A percentile compares a stretch with the other conserved stretches of the same genome.
phyloP scores from a whole-genome alignment of 495 filamentous ascomycete species.

The Aspergillus ostianus region DNA sequence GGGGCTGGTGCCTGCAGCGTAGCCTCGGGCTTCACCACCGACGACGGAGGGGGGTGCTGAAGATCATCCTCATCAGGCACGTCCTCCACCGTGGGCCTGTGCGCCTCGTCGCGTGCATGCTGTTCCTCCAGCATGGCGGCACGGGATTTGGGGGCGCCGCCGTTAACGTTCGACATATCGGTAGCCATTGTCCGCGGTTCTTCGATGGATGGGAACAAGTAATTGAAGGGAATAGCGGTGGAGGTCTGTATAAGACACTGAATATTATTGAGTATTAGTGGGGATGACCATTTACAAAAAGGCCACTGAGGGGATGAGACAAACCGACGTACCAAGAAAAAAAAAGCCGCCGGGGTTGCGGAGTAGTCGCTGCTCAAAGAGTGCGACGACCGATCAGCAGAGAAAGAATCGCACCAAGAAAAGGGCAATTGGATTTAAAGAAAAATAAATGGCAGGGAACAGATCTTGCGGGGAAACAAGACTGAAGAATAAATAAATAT shows the following conservation, averaged over 20 bases:
- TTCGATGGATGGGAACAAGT: slow-evolving; percentile 3
- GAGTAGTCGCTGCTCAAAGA: neutral
- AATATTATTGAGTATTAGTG: slow-evolving; percentile 1
- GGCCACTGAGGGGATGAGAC: neutral
- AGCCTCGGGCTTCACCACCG: slow-evolving; percentile 31
- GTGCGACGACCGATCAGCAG: neutral
- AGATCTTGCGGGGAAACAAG: neutral
- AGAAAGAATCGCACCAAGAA: neutral
- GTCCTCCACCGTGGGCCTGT: slow-evolving; percentile 75
- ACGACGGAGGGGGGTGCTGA: slow-evolving; percentile 50
- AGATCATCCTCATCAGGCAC: slow-evolving; percentile 76
- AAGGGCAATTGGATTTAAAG: neutral
- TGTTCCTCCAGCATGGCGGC: slow-evolving; percentile 78
- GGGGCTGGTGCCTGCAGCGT: slow-evolving; percentile 21
- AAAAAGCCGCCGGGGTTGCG: neutral
- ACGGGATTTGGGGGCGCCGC: slow-evolving; percentile 44
- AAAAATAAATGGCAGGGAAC: neutral
- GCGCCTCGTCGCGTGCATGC: slow-evolving; percentile 64
- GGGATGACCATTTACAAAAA: neutral
- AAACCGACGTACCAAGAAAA: slow-evolving; percentile 4
- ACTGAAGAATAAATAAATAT: slow-evolving; percentile 17
- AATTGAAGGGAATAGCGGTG: neutral
- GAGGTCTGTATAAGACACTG: neutral
- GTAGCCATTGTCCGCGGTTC: slow-evolving; percentile 43
- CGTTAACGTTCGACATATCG: slow-evolving; percentile 41